Base-by-base conservation (phyloP, 2,329 filamentous ascomycete genomes). In the Leptographium flavum region DNA sequence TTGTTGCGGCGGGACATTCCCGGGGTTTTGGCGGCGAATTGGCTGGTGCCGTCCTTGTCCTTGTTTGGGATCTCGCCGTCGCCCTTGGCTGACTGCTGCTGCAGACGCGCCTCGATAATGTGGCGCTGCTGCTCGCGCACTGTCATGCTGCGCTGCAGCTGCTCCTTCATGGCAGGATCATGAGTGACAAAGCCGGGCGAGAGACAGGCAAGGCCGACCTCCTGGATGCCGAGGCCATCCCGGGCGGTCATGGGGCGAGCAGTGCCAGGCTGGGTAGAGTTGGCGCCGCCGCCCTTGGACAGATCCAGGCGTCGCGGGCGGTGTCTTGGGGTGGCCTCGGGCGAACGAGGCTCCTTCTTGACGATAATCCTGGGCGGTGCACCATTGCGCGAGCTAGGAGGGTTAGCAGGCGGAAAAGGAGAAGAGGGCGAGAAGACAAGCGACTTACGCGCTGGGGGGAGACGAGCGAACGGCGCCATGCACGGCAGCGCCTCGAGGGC, bases 141-240 rank as follows among this genome's bases (percentile, higher is more conserved):
- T 39, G 84, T 87, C 63, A 95, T 78, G 63, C 92, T 96, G 54
- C 90, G 79, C 64, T 96, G 87, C 44, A 98, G 69, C 63, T 96
- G 88, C 63, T 94, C 87, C 58, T 92, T 82, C 87, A 95, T 93
- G 19, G 83, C 76, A n/a, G 92, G 90, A 62, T 98, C 87, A 56
- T 96, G 85, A 15, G 92, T 96, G 53, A 93, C 81, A 57, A 98
- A 96, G 45, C 92, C 92, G 0, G 92, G 92, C 2, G 92, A 96
- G 45, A 98, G 70, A 57, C 92, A 98, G 36, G 90, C 90, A 46
- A 96, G 73, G 47, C 92, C 92, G 23, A 96, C 84, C 63, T 95
- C 87, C 56, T 94, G 87, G 58, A 96, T 90, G 36, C 74, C 84
- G 32, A 92, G 67, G 21, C 81, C 73, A 47, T 93, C 86, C 54